Conservation (phyloP, 106 monocot genomes). For the Phalaenopsis aphrodite region DNA sequence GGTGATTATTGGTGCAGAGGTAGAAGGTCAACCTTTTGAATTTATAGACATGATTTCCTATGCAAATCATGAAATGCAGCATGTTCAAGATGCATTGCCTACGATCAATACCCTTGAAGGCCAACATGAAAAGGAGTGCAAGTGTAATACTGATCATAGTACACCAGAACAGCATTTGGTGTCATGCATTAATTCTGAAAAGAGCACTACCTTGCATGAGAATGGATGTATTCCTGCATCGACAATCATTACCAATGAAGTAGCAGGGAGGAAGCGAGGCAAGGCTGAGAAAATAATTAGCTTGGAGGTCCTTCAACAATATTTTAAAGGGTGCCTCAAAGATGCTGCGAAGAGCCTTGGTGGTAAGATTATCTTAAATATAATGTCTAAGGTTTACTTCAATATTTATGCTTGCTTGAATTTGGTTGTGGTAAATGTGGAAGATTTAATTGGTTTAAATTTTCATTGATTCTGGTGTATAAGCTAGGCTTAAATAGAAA, state of each 20-base stretch:
- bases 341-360: conserved; percentile 68
- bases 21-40: conserved; percentile 20
- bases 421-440: no score
- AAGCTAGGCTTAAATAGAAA: no score
- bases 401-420: background rate
- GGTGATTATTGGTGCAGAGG: conserved; percentile 19
- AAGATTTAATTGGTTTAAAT: no score
- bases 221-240: conserved; percentile 6
- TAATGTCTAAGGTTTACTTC: background rate
- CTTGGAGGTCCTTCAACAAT: conserved; percentile 52
- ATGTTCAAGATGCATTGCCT: conserved; percentile 10
- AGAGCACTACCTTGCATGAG: conserved; percentile 3
- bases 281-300: conserved; percentile 67
- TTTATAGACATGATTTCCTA: conserved; percentile 18
- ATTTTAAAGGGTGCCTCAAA: conserved; percentile 61
- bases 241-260: conserved; percentile 18
- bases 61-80: conserved; percentile 17
- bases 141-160: background rate
- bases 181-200: conserved; percentile 13
- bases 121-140: conserved; percentile 1
- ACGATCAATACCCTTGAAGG: background rate
- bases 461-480: no score
- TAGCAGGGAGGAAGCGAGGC: conserved; percentile 36
- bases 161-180: conserved; percentile 9
- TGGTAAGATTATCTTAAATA: conserved; percentile 26